Evolutionary conservation across 495 filamentous ascomycete genomes (phyloP).

Genomic region (Lasiosphaeria hispida): DNA sequence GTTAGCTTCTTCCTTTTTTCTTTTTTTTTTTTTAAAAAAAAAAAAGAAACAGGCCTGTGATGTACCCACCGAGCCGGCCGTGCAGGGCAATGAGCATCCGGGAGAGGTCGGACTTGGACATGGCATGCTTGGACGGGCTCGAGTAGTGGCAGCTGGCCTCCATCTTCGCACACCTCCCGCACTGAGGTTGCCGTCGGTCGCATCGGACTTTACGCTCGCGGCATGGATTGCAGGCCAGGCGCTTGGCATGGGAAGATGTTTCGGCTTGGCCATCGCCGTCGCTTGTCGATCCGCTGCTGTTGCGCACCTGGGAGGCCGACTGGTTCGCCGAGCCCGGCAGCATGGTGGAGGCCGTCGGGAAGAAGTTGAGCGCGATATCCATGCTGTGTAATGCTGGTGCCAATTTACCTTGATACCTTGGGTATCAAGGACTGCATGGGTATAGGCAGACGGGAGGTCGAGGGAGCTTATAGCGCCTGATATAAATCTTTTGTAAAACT

Average conservation of each 20-base stretch:
- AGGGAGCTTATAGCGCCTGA: too few species aligned
- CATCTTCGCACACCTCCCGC: slow-evolving; percentile 32
- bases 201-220: slow-evolving; percentile 39
- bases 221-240: slow-evolving; percentile 23
- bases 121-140: slow-evolving; percentile 11
- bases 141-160: slow-evolving; percentile 17
- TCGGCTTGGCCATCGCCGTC: neutral
- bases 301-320: neutral
- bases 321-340: neutral
- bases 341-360: neutral
- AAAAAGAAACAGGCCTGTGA: neutral
- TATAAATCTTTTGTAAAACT: too few species aligned
- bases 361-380: neutral
- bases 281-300: neutral
- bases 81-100: slow-evolving; percentile 10
- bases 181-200: slow-evolving; percentile 34
- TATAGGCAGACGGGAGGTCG: too few species aligned
- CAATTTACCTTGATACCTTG: neutral
- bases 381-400: neutral
- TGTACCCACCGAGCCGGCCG: slow-evolving; percentile 16
- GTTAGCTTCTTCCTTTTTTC: too few species aligned
- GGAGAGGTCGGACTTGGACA: slow-evolving; percentile 15
- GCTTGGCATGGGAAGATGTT: slow-evolving; percentile 9
- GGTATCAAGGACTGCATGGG: too few species aligned
- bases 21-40: too few species aligned